Conservation (phyloP, 441 rosid genomes). For the Jatropha multifida region DNA sequence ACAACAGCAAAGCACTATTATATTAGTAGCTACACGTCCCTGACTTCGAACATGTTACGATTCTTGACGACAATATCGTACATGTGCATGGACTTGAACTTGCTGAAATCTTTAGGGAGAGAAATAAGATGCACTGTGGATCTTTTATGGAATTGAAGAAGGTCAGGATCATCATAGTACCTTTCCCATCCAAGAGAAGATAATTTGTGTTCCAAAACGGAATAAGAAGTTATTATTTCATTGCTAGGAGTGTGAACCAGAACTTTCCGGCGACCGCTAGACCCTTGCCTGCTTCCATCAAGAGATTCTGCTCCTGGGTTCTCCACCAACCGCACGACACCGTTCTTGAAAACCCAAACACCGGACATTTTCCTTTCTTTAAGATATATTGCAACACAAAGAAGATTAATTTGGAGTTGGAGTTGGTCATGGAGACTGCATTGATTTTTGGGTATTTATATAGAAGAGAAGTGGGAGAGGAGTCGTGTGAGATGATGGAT, state of each 20-base stretch:
- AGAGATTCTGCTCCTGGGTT: conserved; percentile 43
- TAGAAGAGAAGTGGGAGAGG: neutral
- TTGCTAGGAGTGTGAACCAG: conserved; percentile 56
- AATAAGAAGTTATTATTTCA: conserved; percentile 62
- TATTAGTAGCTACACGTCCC: conserved; percentile 44
- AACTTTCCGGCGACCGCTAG: conserved; percentile 41
- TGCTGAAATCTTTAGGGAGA: conserved; percentile 71
- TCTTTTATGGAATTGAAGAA: conserved; percentile 72
- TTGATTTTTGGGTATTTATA: conserved; percentile 23
- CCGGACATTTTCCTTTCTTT: conserved; percentile 56
- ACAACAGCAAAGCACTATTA: neutral
- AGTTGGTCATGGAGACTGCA: conserved; percentile 9
- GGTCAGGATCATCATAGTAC: conserved; percentile 60
- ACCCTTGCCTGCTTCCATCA: conserved; percentile 31
- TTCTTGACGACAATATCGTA: conserved; percentile 81
- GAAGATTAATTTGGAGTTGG: conserved; percentile 9
- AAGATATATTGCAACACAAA: neutral
- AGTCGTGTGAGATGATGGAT: conserved; percentile 10
- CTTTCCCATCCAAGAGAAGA: conserved; percentile 76
- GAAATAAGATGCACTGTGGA: conserved; percentile 70
- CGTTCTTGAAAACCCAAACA: conserved; percentile 74
- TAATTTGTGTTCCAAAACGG: conserved; percentile 54
- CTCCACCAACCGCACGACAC: conserved; percentile 61
- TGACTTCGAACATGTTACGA: conserved; percentile 67
- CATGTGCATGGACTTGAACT: conserved; percentile 74